Evolutionary conservation across 2,329 filamentous ascomycete genomes (phyloP).

Genomic region (Botryotinia convoluta): DNA sequence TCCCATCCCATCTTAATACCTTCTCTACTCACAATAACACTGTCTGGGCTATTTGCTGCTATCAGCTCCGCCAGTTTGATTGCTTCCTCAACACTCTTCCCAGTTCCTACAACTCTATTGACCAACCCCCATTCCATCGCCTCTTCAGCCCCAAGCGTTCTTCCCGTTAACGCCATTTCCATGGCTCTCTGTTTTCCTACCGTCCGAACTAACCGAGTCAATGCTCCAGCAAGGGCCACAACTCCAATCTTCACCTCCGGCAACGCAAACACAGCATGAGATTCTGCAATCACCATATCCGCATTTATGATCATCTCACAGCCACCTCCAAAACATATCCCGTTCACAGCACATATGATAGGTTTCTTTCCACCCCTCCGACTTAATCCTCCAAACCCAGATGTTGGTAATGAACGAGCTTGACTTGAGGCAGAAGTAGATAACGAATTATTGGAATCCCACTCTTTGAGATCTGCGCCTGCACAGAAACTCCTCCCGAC

Average conservation of each 20-base stretch:
- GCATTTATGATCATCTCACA: constrained; percentile 74
- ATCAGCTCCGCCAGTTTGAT: constrained; percentile 60
- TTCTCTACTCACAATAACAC: constrained; percentile 70
- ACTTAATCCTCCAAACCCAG: constrained; percentile 64
- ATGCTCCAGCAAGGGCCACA: constrained; percentile 66
- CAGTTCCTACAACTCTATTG: constrained; percentile 58
- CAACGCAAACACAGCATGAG: constrained; percentile 60
- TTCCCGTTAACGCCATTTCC: constrained; percentile 67
- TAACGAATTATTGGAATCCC: constrained; percentile 10
- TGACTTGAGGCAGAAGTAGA: constrained; percentile 1
- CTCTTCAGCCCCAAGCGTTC: constrained; percentile 56
- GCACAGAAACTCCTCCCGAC: constrained; percentile 64
- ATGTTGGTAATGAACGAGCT: constrained; percentile 32
- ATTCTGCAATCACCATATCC: constrained; percentile 66
- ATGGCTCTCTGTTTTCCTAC: constrained; percentile 68
- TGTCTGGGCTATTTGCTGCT: constrained; percentile 68
- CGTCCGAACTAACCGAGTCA: constrained; percentile 63
- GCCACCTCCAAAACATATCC: constrained; percentile 70
- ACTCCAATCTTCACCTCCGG: constrained; percentile 72
- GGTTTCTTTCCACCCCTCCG: constrained; percentile 70
- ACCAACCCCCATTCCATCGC: constrained; percentile 66
- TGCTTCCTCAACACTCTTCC: constrained; percentile 54
- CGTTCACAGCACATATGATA: constrained; percentile 73
- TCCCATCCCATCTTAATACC: constrained; percentile 74
- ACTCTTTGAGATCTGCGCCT: constrained; percentile 67